phyloP scores from a whole-genome alignment of 208 protist genomes.

The Leishmania major region DNA sequence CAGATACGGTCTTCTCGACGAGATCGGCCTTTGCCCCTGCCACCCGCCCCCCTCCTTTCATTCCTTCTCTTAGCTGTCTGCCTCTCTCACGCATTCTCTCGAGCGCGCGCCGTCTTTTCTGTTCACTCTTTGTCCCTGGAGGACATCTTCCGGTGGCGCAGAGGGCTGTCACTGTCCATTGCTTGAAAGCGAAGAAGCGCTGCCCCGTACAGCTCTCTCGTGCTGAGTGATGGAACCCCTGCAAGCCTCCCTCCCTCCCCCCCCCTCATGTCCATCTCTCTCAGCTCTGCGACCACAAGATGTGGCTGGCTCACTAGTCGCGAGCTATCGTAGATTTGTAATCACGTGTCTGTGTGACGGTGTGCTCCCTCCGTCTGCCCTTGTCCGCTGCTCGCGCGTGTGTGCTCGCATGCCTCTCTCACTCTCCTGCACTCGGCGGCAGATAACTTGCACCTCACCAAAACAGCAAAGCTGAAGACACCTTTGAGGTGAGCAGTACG shows the following conservation, averaged over 20 bases:
- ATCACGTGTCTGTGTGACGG: background rate
- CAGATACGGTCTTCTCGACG: background rate
- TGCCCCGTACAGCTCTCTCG: background rate
- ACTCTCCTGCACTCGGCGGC: background rate
- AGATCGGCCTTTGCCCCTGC: background rate
- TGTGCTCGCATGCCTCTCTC: background rate
- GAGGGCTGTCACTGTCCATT: background rate
- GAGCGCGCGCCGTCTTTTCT: background rate
- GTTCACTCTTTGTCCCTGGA: background rate
- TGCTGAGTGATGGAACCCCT: background rate
- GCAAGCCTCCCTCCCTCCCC: background rate
- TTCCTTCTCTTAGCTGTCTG: background rate
- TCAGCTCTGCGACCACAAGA: background rate
- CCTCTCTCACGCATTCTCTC: background rate
- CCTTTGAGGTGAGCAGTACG: background rate
- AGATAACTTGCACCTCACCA: background rate
- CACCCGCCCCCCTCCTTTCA: background rate
- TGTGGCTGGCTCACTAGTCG: too few species aligned
- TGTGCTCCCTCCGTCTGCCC: background rate
- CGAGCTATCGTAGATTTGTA: background rate
- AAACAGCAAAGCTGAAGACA: background rate
- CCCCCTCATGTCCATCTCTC: background rate
- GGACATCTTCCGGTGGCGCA: background rate
- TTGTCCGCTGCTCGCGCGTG: background rate
- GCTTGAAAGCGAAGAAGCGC: background rate